Evolutionary conservation across 495 filamentous ascomycete genomes (phyloP), one percentile per base, ranked within the genome.

Genomic region (Penicillium cinerascens): DNA sequence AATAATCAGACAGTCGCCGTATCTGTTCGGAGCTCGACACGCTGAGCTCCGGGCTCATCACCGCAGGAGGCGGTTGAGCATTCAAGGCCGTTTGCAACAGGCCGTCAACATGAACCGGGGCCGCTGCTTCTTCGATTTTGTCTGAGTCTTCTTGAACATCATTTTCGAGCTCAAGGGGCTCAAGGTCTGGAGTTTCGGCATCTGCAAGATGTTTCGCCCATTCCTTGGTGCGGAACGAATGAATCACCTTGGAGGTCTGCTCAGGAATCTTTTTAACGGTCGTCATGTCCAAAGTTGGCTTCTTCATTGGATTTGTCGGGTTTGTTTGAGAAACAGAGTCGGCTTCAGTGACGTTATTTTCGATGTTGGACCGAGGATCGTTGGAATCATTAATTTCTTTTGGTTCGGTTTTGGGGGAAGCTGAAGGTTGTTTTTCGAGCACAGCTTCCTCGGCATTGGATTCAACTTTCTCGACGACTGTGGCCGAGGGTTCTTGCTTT

Each of bases 201-300:
- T 78, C 70, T 25, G 84, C 81, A 17, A 95, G 72, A 68, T 96
- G 90, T 61, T 96, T 96, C 0, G 92, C 91, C 92, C 92, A 97
- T 72, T 97, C 92, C 58, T 96, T 95, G 5, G 91, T 97, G 42
- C 92, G 82, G 59, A 93, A 97, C 0, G 85, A 87, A 61, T 87
- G 75, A 0, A 90, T 83, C 10, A 96, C 76, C 47, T 77, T 85
- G 1, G 92, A 92, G 25, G 69, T 69, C 37, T 71, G 73, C 17
- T 64, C 64, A 10, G 74, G 72, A 37, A 77, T 58, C 6, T 55
- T 47, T n/a, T 74, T 64, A 36, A 77, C 64, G 1, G 68, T 68
- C 23, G 66, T 62, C 21, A 51, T 54, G 20, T 74, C 60, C 29
- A 77, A 45, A 41, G 49, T 64, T 11, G 42, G 13, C 9, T 25